These are phyloP conservation scores for Oryza coarctata DNA, from an alignment of 176 grass and related monocot genomes.

Conservation along the genomic window DNA sequence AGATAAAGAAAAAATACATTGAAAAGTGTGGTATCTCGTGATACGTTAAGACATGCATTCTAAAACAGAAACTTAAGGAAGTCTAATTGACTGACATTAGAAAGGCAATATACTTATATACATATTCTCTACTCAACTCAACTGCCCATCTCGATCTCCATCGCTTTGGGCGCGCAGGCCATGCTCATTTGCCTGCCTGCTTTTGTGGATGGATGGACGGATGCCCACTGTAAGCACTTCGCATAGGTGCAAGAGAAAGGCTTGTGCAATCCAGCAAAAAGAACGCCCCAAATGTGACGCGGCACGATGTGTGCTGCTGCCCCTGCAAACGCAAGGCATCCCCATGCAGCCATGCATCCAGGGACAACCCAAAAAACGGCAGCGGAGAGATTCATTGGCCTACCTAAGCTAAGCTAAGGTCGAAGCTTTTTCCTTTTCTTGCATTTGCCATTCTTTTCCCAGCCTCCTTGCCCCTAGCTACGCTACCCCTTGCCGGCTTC, in stretches of 20 bases:
- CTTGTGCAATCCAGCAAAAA: constrained; percentile 30
- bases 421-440: background rate
- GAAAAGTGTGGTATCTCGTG: too few relatives aligned
- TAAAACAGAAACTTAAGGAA: background rate
- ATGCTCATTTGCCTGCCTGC: background rate
- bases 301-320: background rate
- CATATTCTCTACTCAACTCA: background rate
- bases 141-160: background rate
- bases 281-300: background rate
- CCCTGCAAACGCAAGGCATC: background rate
- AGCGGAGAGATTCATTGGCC: background rate
- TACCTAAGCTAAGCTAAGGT: background rate
- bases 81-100: background rate
- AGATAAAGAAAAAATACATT: background rate
- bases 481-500: background rate
- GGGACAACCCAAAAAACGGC: background rate
- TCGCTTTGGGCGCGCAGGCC: background rate
- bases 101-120: background rate
- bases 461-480: background rate
- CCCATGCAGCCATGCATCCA: background rate
- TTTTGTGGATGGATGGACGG: constrained; percentile 1
- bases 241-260: constrained; percentile 82
- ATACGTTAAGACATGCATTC: too few relatives aligned
- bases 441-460: background rate
- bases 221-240: constrained; percentile 20